Evolutionary conservation across 2,329 filamentous ascomycete genomes (phyloP).

Genomic region (Ophiocordyceps unilateralis): DNA sequence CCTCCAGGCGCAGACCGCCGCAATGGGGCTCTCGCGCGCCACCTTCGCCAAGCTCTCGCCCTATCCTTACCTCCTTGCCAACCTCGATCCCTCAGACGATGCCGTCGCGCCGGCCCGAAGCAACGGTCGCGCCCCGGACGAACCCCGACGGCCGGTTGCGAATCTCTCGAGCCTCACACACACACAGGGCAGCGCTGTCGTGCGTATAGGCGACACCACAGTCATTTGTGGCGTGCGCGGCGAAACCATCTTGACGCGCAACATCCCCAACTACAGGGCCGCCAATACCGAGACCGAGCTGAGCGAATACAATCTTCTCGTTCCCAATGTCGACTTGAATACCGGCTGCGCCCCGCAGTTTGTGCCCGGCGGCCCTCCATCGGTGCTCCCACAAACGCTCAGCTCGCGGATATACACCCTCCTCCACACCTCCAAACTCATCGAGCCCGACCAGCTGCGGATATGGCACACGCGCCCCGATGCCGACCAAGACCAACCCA

Average conservation of each 20-base stretch:
- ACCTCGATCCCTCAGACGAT: conserved; percentile 49
- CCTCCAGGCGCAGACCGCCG: background rate
- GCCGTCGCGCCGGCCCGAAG: conserved; percentile 43
- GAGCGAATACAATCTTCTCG: conserved; percentile 53
- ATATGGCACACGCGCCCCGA: conserved; percentile 47
- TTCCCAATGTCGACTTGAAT: conserved; percentile 83
- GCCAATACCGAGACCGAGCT: conserved; percentile 27
- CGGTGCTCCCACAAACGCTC: conserved; percentile 64
- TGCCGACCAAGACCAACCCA: conserved; percentile 23
- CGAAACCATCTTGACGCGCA: conserved; percentile 61
- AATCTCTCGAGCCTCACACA: conserved; percentile 78
- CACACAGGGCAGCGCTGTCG: conserved; percentile 75
- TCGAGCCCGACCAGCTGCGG: conserved; percentile 50
- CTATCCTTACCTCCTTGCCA: conserved; percentile 75
- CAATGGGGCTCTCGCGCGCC: conserved; percentile 33
- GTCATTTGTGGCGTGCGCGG: conserved; percentile 87
- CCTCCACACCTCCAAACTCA: conserved; percentile 51
- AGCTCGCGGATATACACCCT: conserved; percentile 65
- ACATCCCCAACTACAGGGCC: conserved; percentile 51
- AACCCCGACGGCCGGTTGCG: conserved; percentile 55
- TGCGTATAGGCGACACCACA: conserved; percentile 76
- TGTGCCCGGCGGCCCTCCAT: conserved; percentile 69
- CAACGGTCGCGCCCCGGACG: conserved; percentile 57
- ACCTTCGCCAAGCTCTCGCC: conserved; percentile 84
- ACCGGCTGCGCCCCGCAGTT: conserved; percentile 81